Base-by-base conservation (phyloP, 441 rosid species). In the Erodium chrysanthum region DNA sequence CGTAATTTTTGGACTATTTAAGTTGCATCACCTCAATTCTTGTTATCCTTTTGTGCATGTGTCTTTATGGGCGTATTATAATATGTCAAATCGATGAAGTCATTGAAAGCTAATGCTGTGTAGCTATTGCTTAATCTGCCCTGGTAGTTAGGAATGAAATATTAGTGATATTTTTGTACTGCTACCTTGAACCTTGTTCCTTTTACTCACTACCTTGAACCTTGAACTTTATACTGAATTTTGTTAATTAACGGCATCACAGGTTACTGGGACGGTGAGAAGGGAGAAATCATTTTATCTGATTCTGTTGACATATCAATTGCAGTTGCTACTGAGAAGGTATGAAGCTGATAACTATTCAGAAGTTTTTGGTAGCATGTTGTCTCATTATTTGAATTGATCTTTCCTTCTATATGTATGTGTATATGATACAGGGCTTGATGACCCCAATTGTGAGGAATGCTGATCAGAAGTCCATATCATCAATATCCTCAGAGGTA, bases 321-420 rank as follows among this genome's bases (percentile, higher is more conserved):
- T 81, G 97, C 98, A 27, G 98, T 94, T 74, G 98, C 98, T 23
- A 91, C 96, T 72, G 97, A 94, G 75, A 94, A 91, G 96, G 98
- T 91, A 82, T 71, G 59, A 50, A 68, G 66, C 68, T 52, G 23
- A 64, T 72, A 23, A 58, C 66, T 67, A 27, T 46, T 71, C 70
- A 58, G 20, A 63, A 22, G 71, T 27, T 67, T 50, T 52, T 27
- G 68, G 59, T 52, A 44, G 59, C 44, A 63, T 27, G 23, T 58
- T 2, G 66, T 69, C 72, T 80, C 76, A 79, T 75, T 68, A 50
- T 50, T 50, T 15, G 70, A 33, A 67, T 71, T 78, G 70, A 64
- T 69, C 71, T 77, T 42, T 70, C 35, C 75, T 33, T 8, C 7
- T 33, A 7, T 5, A 33, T 33, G 7, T 33, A 5, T 33, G 37